Evolutionary conservation across 208 protist species (phyloP).

Genomic region (Leptomonas pyrrhocoris): DNA sequence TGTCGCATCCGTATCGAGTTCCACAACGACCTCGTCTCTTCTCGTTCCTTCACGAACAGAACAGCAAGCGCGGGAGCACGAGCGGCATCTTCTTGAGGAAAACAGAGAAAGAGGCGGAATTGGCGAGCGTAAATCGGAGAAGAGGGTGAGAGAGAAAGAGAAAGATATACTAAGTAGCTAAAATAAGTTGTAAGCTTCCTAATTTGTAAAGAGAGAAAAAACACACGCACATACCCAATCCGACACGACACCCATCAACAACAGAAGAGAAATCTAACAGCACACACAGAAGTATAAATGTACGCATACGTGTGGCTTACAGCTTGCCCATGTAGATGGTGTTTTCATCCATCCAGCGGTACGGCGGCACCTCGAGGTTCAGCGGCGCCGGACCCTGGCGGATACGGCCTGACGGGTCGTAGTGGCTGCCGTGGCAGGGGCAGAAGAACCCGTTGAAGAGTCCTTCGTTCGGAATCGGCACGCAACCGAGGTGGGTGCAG

Average conservation of each 20-base stretch:
- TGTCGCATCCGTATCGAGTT: no score
- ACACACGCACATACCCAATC: background rate
- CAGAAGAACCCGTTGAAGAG: constrained; percentile 98
- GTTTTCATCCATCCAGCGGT: constrained; percentile 95
- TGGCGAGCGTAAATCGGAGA: background rate
- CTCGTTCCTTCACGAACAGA: background rate
- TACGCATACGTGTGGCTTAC: no score
- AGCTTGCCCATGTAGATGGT: constrained; percentile 96
- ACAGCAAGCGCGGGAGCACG: no score
- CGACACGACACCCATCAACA: background rate
- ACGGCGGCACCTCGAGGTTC: constrained; percentile 98
- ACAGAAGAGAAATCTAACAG: background rate
- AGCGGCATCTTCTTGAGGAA: background rate
- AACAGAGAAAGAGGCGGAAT: background rate
- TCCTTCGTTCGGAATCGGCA: constrained; percentile 96
- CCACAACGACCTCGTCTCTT: no score
- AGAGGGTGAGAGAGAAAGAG: constrained; percentile 4
- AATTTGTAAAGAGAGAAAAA: constrained; percentile 16
- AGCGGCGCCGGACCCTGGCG: constrained; percentile 98
- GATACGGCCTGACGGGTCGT: constrained; percentile 98
- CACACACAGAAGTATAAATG: background rate
- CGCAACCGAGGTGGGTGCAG: constrained; percentile 99
- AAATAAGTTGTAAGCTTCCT: constrained; percentile 25
- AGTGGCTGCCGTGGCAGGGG: constrained; percentile 99
- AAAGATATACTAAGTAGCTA: constrained; percentile 24